phyloP scores from a whole-genome alignment of 257 asterid genomes.

The Lavandula angustifolia region DNA sequence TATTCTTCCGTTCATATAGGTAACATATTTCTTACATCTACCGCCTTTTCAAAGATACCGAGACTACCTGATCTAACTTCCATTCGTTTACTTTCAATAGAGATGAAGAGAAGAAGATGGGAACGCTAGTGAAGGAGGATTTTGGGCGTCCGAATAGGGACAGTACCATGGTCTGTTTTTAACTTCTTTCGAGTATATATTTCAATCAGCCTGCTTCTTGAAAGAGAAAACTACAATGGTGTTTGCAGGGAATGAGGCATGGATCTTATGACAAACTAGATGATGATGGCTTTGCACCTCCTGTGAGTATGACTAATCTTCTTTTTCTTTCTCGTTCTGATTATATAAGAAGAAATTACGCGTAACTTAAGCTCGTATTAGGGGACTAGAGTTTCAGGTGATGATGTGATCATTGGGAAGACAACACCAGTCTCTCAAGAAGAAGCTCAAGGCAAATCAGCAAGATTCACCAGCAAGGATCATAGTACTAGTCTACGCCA shows the following conservation, averaged over 20 bases:
- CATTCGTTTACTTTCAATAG: conserved; percentile 48
- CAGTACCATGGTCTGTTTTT: conserved; percentile 55
- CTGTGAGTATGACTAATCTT: conserved; percentile 35
- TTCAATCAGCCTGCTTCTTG: background rate
- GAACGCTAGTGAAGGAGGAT: conserved; percentile 94
- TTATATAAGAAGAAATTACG: background rate
- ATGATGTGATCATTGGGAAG: conserved; percentile 94
- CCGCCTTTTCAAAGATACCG: background rate
- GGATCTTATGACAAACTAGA: conserved; percentile 93
- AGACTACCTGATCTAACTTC: conserved; percentile 32
- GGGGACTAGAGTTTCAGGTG: conserved; percentile 92
- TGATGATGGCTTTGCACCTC: conserved; percentile 97
- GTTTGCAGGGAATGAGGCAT: conserved; percentile 69
- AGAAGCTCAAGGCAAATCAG: conserved; percentile 76
- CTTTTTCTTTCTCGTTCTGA: background rate
- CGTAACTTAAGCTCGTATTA: conserved; percentile 17
- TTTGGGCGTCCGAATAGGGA: conserved; percentile 87
- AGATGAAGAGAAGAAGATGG: conserved; percentile 97
- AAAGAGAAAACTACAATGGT: conserved; percentile 1
- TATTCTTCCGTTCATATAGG: conserved; percentile 72
- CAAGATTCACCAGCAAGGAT: conserved; percentile 84
- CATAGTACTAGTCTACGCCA: conserved; percentile 94
- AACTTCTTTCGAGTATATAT: background rate
- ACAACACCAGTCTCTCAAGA: conserved; percentile 81
- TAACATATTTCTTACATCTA: conserved; percentile 7